A percentile compares a stretch with the other conserved stretches of the same genome.
phyloP scores from a whole-genome alignment of 2,329 filamentous ascomycete genomes.

The Xylariales sp. region DNA sequence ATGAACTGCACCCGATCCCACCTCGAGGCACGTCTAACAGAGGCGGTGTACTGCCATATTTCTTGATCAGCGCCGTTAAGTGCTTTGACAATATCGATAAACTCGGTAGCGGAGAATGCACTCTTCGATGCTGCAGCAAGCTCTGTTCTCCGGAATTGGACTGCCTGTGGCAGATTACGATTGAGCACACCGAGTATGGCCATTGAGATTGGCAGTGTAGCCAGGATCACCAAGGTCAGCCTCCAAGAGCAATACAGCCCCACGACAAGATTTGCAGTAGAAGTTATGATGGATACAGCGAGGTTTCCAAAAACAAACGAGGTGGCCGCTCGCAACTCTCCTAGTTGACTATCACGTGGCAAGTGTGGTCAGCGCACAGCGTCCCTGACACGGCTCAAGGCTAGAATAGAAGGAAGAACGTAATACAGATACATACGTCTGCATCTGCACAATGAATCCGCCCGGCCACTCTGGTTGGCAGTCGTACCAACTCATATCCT shows the following conservation, averaged over 20 bases:
- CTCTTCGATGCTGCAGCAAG: constrained; percentile 69
- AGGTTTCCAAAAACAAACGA: constrained; percentile 75
- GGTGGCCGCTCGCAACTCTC: constrained; percentile 75
- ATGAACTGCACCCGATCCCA: constrained; percentile 66
- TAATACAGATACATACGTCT: constrained; percentile 55
- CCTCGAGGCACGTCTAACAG: constrained; percentile 53
- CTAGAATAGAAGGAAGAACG: neutral
- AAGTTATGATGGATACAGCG: constrained; percentile 59
- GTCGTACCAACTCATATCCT: constrained; percentile 82
- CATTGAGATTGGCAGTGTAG: constrained; percentile 65
- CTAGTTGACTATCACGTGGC: constrained; percentile 77
- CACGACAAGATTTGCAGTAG: constrained; percentile 61
- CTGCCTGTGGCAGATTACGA: constrained; percentile 56
- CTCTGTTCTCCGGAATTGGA: constrained; percentile 64
- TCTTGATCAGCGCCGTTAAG: constrained; percentile 75
- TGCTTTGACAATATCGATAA: constrained; percentile 82
- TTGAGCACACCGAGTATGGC: constrained; percentile 57
- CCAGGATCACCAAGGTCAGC: constrained; percentile 73
- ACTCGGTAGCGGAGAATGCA: constrained; percentile 62
- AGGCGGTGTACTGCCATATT: constrained; percentile 56
- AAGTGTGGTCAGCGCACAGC: too few relatives aligned
- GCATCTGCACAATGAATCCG: constrained; percentile 65
- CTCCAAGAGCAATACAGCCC: constrained; percentile 81
- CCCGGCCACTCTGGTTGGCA: constrained; percentile 64
- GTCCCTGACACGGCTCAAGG: constrained; percentile 12